phyloP scores from a whole-genome alignment of 2,329 filamentous ascomycete species.

The Juglanconis sp. region DNA sequence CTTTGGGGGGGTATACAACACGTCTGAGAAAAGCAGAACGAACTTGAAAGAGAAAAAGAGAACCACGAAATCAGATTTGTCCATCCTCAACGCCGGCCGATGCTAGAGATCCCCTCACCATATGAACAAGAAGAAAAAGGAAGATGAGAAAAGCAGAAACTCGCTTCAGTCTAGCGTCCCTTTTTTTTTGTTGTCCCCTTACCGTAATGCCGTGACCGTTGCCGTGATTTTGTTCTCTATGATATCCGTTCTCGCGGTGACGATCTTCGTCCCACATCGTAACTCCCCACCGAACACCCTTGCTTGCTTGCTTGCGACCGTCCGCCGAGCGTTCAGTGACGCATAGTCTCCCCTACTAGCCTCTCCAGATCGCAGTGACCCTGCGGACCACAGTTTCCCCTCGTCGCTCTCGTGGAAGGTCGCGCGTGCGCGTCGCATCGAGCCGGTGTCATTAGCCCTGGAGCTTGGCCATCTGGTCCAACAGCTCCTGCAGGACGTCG shows the following conservation, averaged over 20 bases:
- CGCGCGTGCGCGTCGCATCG: background rate
- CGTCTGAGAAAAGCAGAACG: slow-evolving; percentile 1
- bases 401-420: background rate
- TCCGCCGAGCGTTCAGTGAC: background rate
- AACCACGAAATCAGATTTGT: slow-evolving; percentile 9
- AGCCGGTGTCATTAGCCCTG: slow-evolving; percentile 30
- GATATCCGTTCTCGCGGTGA: background rate
- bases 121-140: background rate
- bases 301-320: background rate
- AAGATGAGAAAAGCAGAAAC: slow-evolving; percentile 11
- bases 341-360: background rate
- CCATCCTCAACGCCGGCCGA: slow-evolving; percentile 17
- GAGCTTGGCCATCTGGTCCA: slow-evolving; percentile 88
- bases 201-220: slow-evolving; percentile 13
- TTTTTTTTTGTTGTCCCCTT: slow-evolving; percentile 14
- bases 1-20: slow-evolving; percentile 17
- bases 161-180: slow-evolving; percentile 19
- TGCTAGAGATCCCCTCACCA: slow-evolving; percentile 10
- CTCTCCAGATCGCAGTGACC: background rate
- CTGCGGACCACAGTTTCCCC: background rate
- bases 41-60: background rate
- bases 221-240: slow-evolving; percentile 3
- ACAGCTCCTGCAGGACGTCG: slow-evolving; percentile 79
- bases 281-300: background rate
- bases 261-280: background rate